Evolutionary conservation across 345 rosid species (phyloP), one percentile per base, ranked within the genome.

Genomic region (Ceriops tagal): DNA sequence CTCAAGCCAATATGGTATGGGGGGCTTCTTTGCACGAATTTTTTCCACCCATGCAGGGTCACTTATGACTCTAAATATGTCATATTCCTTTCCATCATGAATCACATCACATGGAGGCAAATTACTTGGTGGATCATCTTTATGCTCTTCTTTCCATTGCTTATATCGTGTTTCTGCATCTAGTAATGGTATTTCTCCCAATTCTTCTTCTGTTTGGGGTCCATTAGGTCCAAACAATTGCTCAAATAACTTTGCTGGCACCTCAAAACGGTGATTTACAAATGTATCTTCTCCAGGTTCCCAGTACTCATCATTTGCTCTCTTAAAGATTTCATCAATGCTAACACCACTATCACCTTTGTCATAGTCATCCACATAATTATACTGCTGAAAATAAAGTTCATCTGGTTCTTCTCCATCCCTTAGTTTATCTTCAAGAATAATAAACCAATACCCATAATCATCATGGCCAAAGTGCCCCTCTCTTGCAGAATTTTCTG

Each of bases 201-300:
- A 71, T 79, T 93, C 97, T 77, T 93, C 95, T 22, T 82, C 31
- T 39, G 97, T 83, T 53, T 93, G 95, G 66, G 98, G 98, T 77
- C 97, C 79, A 78, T 91, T 93, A 3, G 97, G 97, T 55, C 98
- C 98, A 83, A 91, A 93, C 66, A 90, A 58, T 76, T 88, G 84
- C 83, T 93, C 97, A 68, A 91, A 93, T 20, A 93, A 78, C 78
- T 93, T 93, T 55, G 98, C 95, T 31, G 96, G 98, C 73, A 89
- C 79, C 77, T 91, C 91, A 53, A 81, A 83, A 9, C 96, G 95
- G 77, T 87, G 76, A 61, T 93, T 89, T 11, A 93, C 78, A 67
- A 82, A 89, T 32, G 85, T 77, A 64, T 93, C 97, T 80, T 93
- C 98, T 26, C 97, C 98, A 69, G 97, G 97, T 80, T 93, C 98